Evolutionary conservation across 1,139 yeast genomes (phyloP), one percentile per base, ranked within the genome.

Genomic region (Sugiyamaella xylanicola): DNA sequence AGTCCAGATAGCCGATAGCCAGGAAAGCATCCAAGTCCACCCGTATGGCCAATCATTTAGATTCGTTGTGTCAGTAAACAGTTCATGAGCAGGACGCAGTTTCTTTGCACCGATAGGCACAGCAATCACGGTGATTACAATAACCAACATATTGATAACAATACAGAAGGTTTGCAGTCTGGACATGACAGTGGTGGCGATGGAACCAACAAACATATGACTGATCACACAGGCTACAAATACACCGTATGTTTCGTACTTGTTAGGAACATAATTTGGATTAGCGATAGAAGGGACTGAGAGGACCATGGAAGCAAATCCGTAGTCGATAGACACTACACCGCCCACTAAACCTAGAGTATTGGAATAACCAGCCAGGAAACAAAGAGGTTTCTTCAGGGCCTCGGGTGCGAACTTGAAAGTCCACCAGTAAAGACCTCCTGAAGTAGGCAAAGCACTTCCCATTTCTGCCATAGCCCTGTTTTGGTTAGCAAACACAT

Each of bases 381-480:
- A 84, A 25, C 84, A 78, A 8, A 81, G 63, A 1, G 78, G 74
- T n/a, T 73, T 72, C 65, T 76, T 71, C 56, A 70, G 62, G n/a
- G 63, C 66, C 53, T 70, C 70, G 4, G 85, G 87, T 3, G 87
- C 81, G 60, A 79, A 82, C 63, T 77, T 74, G 63, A 73, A 77
- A 1, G 85, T 80, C 83, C 64, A 62, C 57, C 62, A 35, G 84
- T 82, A 83, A 22, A 84, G 74, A 11, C 88, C 89, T 50, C 89
- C 89, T 16, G 83, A 77, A 1, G 89, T 85, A 51, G 89, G 89
- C 61, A 82, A 79, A 7, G 86, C 76, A 39, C 83, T 77, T 11
- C 83, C 83, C 49, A 84, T 69, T 58, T 83, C 83, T 2, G 86
- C 78, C 80, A 84, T 79, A 16, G 83, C 75, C 27, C 85, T 1